These are phyloP conservation scores for Metarhizium sp. DNA, from an alignment of 2,329 filamentous ascomycete species.

Conservation along the genomic window DNA sequence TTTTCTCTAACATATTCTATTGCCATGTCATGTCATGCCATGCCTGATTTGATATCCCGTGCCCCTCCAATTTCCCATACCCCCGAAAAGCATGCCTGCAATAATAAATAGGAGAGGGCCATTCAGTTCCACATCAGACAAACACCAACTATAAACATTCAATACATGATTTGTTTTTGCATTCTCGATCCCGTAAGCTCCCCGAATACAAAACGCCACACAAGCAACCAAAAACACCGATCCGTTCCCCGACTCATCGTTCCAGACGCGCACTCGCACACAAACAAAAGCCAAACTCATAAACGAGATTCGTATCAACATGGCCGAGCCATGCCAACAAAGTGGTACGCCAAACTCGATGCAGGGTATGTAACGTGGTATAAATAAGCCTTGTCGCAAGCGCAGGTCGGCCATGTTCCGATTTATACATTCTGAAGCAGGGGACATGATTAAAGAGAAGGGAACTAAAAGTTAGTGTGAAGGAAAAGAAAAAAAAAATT, in stretches of 20 bases:
- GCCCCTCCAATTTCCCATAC: background rate
- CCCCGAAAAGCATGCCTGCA: background rate
- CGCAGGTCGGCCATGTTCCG: background rate
- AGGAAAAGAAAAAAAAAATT: background rate
- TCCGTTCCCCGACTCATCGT: background rate
- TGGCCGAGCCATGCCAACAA: background rate
- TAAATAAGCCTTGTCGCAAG: background rate
- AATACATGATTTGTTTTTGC: background rate
- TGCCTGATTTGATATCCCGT: background rate
- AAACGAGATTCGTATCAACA: background rate
- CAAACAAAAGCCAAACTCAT: background rate
- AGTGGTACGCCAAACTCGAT: conserved; percentile 16
- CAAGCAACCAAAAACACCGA: background rate
- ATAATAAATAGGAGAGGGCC: background rate
- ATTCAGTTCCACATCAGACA: background rate
- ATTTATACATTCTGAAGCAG: conserved; percentile 9
- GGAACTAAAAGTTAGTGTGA: background rate
- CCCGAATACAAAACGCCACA: background rate
- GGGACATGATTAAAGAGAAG: background rate
- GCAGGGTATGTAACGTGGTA: conserved; percentile 16
- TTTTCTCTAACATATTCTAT: conserved; percentile 7
- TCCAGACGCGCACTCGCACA: background rate
- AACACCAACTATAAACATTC: background rate
- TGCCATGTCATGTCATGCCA: background rate
- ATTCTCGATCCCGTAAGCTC: background rate